Base-by-base conservation (phyloP, 73 alveolate species). In the Effrenium voratum region DNA sequence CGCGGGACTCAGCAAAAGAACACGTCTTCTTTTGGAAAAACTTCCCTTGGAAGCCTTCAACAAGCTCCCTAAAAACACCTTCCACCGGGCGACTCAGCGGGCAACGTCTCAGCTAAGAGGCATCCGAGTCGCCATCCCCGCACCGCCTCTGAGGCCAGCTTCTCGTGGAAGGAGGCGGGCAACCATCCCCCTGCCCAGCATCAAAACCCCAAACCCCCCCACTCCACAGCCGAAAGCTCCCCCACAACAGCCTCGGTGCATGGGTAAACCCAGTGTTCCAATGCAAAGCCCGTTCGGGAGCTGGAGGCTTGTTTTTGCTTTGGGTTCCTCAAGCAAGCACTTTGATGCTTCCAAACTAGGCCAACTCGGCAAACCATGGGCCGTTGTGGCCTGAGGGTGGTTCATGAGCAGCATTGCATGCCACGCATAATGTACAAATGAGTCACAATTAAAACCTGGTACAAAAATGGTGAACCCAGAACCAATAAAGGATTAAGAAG, bases 41-140 rank as follows among this genome's bases (percentile, higher is more conserved):
- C n/a, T n/a, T n/a, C n/a, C n/a, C n/a, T n/a, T n/a, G n/a, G n/a
- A n/a, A n/a, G n/a, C n/a, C n/a, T n/a, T n/a, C n/a, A n/a, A n/a
- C n/a, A n/a, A n/a, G n/a, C n/a, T n/a, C n/a, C n/a, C n/a, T n/a
- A n/a, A n/a, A n/a, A n/a, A n/a, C n/a, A n/a, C n/a, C n/a, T n/a
- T n/a, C n/a, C n/a, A n/a, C n/a, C n/a, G n/a, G n/a, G n/a, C n/a
- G n/a, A n/a, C n/a, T n/a, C n/a, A n/a, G n/a, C n/a, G n/a, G n/a
- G n/a, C n/a, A n/a, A n/a, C n/a, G n/a, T n/a, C n/a, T n/a, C n/a
- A n/a, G n/a, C n/a, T n/a, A n/a, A n/a, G n/a, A n/a, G n/a, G n/a
- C 12, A 44, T 79, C 92, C 92, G n/a, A 82, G 92, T 26, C 77
- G 40, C 98, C 98, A 91, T 47, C 98, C 98, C 28, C 98, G 98